Base-by-base conservation (phyloP, 2,329 filamentous ascomycete genomes). In the Nothophoma quercina region DNA sequence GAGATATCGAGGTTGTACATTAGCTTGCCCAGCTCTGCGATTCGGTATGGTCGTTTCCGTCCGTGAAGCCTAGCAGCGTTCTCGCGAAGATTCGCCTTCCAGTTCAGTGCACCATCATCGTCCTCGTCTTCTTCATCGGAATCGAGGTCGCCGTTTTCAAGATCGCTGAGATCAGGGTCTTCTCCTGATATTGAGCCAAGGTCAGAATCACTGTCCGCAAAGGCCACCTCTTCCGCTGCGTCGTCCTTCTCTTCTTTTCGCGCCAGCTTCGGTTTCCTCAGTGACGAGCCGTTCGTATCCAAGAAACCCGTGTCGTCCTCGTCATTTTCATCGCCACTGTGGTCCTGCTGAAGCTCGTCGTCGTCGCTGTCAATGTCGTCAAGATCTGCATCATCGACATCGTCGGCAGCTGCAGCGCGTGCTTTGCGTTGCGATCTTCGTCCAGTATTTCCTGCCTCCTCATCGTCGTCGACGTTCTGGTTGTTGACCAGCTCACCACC, bases 171-270 rank as follows among this genome's bases (percentile, higher is more conserved):
- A 32, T 72, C 68, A 2, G 46, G 60, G 23, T 72, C 83, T 7
- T 85, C 83, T 7, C 78, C 81, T 7, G 91, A 96, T 58, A 97
- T 76, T 3, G 93, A 96, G 6, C 95, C 95, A 4, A 99, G 82
- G 71, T 99, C 96, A 0, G 95, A 99, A 73, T 99, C 96, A 68
- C 91, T 96, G 68, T 99, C 95, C 12, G 95, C 95, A 78, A 97
- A 99, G 1, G 87, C 91, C 51, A 98, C 67, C 47, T 96, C 91
- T 23, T 86, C 90, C 19, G 86, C 56, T 7, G 55, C 42, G 41
- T 65, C 52, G 10, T 62, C 68, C 34, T 71, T 69, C 21, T 66
- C 63, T 22, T 72, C 67, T 61, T 65, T 69, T 22, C 68, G 64
- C 21, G 55, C 60, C 39, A 69, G 58, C 36, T 62, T 63, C 10